These are phyloP conservation scores for Rhodotorula sp. DNA, from an alignment of 1,284 basidiomycete genomes.

Conservation along the genomic window DNA sequence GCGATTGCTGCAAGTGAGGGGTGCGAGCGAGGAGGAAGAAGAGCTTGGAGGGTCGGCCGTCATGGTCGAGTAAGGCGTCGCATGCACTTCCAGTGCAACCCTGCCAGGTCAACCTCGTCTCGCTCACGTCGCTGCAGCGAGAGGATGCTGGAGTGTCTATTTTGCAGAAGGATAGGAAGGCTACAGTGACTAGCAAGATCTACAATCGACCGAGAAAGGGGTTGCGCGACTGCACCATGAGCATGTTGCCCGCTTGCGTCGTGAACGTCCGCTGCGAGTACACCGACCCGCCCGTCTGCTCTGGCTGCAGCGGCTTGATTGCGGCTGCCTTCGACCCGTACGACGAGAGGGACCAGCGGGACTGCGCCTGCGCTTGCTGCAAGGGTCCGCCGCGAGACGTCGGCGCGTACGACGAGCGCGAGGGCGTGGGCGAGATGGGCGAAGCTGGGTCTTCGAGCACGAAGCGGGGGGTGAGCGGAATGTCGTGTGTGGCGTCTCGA, in stretches of 20 bases:
- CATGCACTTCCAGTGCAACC: too few species aligned
- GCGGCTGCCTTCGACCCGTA: conserved; percentile 2
- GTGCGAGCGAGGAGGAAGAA: conserved; percentile 41
- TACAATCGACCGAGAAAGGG: not conserved
- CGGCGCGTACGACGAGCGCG: conserved; percentile 7
- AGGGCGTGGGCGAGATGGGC: conserved; percentile 23
- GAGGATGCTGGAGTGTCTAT: not conserved
- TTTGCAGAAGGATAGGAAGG: not conserved
- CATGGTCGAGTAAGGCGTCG: conserved; percentile 18
- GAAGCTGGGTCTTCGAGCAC: conserved; percentile 25
- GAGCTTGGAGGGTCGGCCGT: conserved; percentile 37
- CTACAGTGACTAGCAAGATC: too few species aligned
- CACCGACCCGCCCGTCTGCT: conserved; percentile 4
- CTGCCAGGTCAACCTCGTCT: too few species aligned
- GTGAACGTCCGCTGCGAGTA: conserved; percentile 13
- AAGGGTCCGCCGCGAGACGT: not conserved
- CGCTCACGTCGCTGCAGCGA: too few species aligned
- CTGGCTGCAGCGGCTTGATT: not conserved
- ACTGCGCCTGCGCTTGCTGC: not conserved
- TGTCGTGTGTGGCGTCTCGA: not conserved
- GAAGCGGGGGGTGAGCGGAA: conserved; percentile 21
- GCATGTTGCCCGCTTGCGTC: conserved; percentile 28
- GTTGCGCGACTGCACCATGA: conserved; percentile 8
- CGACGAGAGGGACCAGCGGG: conserved; percentile 12
- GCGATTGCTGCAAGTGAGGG: conserved; percentile 8